These are phyloP conservation scores for Paramecium primaurelia DNA, from an alignment of 73 alveolate genomes.

Conservation along the genomic window DNA sequence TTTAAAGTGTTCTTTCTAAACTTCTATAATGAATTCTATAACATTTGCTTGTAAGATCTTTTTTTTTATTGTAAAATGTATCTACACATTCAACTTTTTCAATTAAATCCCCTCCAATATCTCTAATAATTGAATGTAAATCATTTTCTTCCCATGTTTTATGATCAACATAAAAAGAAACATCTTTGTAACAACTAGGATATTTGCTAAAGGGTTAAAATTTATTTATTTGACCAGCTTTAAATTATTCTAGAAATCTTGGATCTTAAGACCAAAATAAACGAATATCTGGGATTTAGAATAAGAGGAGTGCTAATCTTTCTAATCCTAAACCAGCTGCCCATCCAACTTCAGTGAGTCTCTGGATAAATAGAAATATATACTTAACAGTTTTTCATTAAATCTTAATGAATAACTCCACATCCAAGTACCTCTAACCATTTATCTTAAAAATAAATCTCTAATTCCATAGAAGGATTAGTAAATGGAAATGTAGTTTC, in stretches of 20 bases:
- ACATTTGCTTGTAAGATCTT: constrained; percentile 72
- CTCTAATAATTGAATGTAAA: constrained; percentile 76
- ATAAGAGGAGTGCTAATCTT: constrained; percentile 86
- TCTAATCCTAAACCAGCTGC: constrained; percentile 95
- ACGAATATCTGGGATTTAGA: constrained; percentile 86
- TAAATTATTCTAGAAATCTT: constrained; percentile 75
- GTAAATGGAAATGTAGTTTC: constrained; percentile 91
- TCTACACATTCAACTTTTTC: constrained; percentile 83
- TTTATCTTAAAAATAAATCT: constrained; percentile 82
- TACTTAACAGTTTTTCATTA: constrained; percentile 72
- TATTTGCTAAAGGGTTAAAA: constrained; percentile 82
- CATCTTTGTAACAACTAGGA: constrained; percentile 89
- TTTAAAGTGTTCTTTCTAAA: constrained; percentile 81
- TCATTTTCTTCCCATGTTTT: constrained; percentile 79
- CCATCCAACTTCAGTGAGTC: constrained; percentile 85
- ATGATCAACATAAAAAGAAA: constrained; percentile 77
- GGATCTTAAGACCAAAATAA: constrained; percentile 84
- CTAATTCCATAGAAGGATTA: constrained; percentile 92
- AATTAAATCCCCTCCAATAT: constrained; percentile 78
- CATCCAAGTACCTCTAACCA: constrained; percentile 95
- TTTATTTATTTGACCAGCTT: constrained; percentile 76
- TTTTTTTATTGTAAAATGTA: constrained; percentile 73
- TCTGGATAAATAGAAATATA: neutral
- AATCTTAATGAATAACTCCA: constrained; percentile 86
- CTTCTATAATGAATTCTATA: constrained; percentile 79